These are phyloP conservation scores for Diaporthe sp. DNA, from an alignment of 2,329 filamentous ascomycete species.

Conservation along the genomic window DNA sequence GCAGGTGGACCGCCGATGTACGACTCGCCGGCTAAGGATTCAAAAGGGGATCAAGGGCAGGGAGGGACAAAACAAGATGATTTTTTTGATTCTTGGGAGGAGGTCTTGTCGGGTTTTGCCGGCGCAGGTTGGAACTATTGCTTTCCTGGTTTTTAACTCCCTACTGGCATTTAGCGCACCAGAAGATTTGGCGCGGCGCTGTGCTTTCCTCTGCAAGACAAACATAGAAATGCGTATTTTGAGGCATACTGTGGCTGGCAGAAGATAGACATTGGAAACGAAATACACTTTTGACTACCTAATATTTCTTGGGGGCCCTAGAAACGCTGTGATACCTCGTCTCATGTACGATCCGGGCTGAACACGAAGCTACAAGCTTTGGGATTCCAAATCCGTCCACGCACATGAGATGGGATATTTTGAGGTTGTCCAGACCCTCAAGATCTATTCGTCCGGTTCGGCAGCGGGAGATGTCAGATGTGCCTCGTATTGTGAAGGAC, in stretches of 20 bases:
- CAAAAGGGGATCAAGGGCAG: conserved; percentile 19
- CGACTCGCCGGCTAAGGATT: conserved; percentile 23
- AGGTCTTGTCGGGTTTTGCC: conserved; percentile 14
- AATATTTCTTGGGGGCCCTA: neutral
- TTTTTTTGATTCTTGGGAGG: conserved; percentile 16
- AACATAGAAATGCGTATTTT: conserved; percentile 35
- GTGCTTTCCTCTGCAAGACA: conserved; percentile 36
- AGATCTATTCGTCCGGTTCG: conserved; percentile 6
- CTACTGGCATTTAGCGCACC: conserved; percentile 23
- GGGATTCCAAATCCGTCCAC: conserved; percentile 1
- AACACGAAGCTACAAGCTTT: neutral
- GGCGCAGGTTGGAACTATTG: conserved; percentile 33
- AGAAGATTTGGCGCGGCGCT: conserved; percentile 31
- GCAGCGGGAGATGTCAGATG: conserved; percentile 14
- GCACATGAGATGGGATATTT: neutral
- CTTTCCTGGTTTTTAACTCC: neutral
- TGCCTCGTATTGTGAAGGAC: conserved; percentile 39
- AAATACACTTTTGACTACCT: conserved; percentile 6
- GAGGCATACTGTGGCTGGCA: conserved; percentile 36
- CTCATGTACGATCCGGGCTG: neutral
- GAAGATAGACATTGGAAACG: conserved; percentile 38
- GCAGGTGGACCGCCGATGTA: conserved; percentile 16
- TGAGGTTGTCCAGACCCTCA: neutral
- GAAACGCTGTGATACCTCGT: neutral
- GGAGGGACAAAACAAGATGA: conserved; percentile 33